Conservation (phyloP, 2,329 filamentous ascomycete species). For the Lachnum nothofagi region DNA sequence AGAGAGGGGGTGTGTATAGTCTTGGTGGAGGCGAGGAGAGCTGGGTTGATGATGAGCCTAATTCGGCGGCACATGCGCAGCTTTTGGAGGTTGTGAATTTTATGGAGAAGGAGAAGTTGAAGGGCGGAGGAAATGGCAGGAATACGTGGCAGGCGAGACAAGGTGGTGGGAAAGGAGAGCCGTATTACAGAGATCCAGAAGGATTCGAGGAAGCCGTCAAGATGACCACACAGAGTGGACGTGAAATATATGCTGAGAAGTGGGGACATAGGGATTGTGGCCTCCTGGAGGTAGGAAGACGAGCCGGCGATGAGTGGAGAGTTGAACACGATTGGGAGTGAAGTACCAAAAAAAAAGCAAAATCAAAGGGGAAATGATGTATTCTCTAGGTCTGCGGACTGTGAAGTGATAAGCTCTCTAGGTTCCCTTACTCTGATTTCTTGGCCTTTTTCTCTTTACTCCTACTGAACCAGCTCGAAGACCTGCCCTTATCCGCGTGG, state of each 20-base stretch:
- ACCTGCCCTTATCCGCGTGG: no score
- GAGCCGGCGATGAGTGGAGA: conserved; percentile 42
- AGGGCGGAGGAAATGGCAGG: conserved; percentile 31
- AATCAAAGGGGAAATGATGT: neutral
- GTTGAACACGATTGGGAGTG: conserved; percentile 40
- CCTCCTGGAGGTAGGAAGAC: conserved; percentile 34
- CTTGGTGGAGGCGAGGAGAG: neutral
- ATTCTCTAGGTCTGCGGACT: neutral
- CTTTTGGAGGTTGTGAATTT: conserved; percentile 30
- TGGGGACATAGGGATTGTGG: conserved; percentile 45
- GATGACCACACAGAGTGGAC: conserved; percentile 42
- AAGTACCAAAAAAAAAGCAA: neutral
- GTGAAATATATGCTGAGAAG: conserved; percentile 39
- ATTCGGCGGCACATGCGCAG: conserved; percentile 25
- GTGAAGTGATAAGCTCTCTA: no score
- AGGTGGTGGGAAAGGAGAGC: conserved; percentile 47
- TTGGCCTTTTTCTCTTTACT: neutral
- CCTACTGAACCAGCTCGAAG: neutral
- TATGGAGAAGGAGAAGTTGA: conserved; percentile 30
- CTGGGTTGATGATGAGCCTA: conserved; percentile 25
- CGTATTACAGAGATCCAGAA: conserved; percentile 46
- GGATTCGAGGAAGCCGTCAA: conserved; percentile 42
- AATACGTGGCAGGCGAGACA: conserved; percentile 52
- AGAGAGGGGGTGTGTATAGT: neutral
- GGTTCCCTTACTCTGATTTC: neutral